Base-by-base conservation (phyloP, 345 rosid genomes). In the Laguncularia racemosa region DNA sequence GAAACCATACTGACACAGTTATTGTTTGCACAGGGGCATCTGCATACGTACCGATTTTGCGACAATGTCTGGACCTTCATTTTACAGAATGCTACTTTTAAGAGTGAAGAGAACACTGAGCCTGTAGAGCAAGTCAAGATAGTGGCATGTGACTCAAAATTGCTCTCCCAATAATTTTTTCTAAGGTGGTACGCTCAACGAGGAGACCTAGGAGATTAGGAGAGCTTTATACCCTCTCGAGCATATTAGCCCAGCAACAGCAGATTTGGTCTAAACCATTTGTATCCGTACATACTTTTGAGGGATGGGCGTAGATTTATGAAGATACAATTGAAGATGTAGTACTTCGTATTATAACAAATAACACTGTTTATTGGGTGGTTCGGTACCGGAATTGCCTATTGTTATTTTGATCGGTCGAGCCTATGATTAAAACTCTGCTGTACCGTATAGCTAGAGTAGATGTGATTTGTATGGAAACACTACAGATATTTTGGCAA, bases 61-160 rank as follows among this genome's bases (percentile, higher is more conserved):
- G 99, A 95, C 92, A 88, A 88, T 33, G 96, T 95, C 15, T 95
- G 99, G 99, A 95, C 99, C 50, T 95, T 95, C 81, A 90, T 95
- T 71, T 72, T 95, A 64, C 96, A 84, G 67, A 65, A 77, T 50
- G 96, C 91, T 0, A 0, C 21, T 62, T 90, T 95, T 71, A 90
- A 90, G 80, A 68, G 38, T 19, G 96, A 95, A 9, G 99, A 88
- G 0, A 20, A 66, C 16, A 77, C 19, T 53, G 96, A 95, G 81
- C 56, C 3, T 52, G 95, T 95, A 6, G 71, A 87, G 48, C 82
- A 77, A 46, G 97, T 93, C 62, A 93, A 93, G 76, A 93, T 93
- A 65, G 96, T 93, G 19, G 99, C 97, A 18, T 93, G 99, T 14
- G 99, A 93, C 71, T 93, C 99, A 20, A 90, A 93, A 90, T 78